Conservation (phyloP, 768 basidiomycete genomes). For the Boletus tylopilopsis region DNA sequence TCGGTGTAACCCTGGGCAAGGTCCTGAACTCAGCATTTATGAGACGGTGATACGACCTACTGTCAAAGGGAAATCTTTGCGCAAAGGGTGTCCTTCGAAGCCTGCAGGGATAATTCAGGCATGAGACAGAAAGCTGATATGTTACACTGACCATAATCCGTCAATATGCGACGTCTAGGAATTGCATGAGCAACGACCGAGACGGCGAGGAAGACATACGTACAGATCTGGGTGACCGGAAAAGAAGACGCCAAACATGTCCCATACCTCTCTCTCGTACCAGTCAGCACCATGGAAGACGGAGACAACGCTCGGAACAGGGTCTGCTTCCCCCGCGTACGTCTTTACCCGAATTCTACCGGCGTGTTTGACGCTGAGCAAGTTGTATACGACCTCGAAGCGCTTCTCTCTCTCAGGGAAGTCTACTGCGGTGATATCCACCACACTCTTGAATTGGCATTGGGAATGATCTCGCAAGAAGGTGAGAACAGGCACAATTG, state of each 20-base stretch:
- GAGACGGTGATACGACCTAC: slow-evolving; percentile 41
- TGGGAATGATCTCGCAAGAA: slow-evolving; percentile 96
- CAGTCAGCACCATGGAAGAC: slow-evolving; percentile 93
- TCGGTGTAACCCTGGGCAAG: slow-evolving; percentile 89
- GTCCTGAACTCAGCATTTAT: not conserved
- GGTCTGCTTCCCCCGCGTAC: slow-evolving; percentile 88
- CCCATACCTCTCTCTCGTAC: slow-evolving; percentile 99
- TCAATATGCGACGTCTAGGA: slow-evolving; percentile 87
- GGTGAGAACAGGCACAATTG: slow-evolving; percentile 77
- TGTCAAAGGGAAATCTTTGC: slow-evolving; percentile 98
- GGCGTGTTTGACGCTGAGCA: slow-evolving; percentile 74
- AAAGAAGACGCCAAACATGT: slow-evolving; percentile 97
- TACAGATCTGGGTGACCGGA: slow-evolving; percentile 93
- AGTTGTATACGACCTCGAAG: slow-evolving; percentile 96
- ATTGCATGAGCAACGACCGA: slow-evolving; percentile 13
- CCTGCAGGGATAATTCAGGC: slow-evolving; percentile 39
- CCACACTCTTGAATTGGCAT: slow-evolving; percentile 87
- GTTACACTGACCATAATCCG: slow-evolving; percentile 78
- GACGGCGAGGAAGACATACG: slow-evolving; percentile 30
- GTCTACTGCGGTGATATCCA: slow-evolving; percentile 96
- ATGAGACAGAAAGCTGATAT: not conserved
- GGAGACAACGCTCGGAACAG: slow-evolving; percentile 77
- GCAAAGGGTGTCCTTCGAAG: slow-evolving; percentile 94
- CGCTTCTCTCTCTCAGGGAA: slow-evolving; percentile 90
- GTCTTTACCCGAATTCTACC: slow-evolving; percentile 96